Evolutionary conservation across 345 rosid genomes (phyloP).

Genomic region (Populus pruinosa): DNA sequence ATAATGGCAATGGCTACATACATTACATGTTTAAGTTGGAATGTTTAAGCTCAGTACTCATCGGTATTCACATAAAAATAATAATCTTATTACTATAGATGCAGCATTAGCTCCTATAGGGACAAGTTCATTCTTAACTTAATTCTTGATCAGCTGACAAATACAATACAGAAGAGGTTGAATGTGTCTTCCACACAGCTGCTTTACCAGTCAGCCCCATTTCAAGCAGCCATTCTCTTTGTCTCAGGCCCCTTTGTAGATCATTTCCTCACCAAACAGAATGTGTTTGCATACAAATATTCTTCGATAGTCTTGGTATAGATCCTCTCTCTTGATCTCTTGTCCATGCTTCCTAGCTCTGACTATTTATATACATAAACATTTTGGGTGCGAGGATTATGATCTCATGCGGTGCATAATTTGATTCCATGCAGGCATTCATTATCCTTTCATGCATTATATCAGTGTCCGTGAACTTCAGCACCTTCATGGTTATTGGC

Average conservation of each 20-base stretch:
- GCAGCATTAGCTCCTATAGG: neutral
- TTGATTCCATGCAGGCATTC: conserved; percentile 50
- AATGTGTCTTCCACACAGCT: conserved; percentile 95
- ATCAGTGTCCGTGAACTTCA: conserved; percentile 93
- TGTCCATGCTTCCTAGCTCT: neutral
- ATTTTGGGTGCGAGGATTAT: too few relatives aligned
- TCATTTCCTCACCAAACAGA: conserved; percentile 74
- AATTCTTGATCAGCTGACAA: conserved; percentile 64
- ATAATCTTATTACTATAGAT: too few relatives aligned
- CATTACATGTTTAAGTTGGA: neutral
- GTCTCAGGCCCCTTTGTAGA: conserved; percentile 95
- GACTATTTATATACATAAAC: neutral
- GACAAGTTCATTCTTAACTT: conserved; percentile 20
- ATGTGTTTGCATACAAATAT: conserved; percentile 79
- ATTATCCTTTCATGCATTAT: conserved; percentile 80
- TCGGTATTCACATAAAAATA: too few relatives aligned
- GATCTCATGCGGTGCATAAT: too few relatives aligned
- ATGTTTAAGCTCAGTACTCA: neutral
- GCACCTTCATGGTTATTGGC: conserved; percentile 97
- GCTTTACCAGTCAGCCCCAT: conserved; percentile 95
- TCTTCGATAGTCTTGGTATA: conserved; percentile 75
- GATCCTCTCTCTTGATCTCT: neutral
- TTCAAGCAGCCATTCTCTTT: conserved; percentile 95
- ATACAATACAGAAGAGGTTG: conserved; percentile 87
- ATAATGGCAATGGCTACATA: neutral